Evolutionary conservation across 163 green algal genomes (phyloP), one percentile per base, ranked within the genome.

Genomic region (Picocystis sp.): DNA sequence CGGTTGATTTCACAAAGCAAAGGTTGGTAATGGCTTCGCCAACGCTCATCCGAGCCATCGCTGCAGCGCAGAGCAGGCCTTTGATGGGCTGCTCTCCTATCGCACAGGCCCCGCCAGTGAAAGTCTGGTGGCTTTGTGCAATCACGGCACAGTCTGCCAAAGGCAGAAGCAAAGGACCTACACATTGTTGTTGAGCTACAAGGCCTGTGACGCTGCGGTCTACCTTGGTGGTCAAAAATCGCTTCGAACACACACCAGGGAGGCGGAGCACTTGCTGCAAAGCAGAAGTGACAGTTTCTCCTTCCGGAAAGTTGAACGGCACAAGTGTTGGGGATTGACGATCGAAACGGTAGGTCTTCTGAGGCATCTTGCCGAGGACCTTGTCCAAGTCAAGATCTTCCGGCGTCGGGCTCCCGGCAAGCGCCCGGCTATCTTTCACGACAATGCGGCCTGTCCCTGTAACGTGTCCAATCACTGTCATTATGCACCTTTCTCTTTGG

Each of bases 221-320:
- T 14, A 93, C 89, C 75, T 98, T 98, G 64, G 80, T 93, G 56
- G 89, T 98, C 22, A 98, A 72, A 78, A 97, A 98, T 44, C 89
- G 77, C 71, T 98, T 98, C 50, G 76, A 92, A 73, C 81, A 81
- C 1, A 98, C 89, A 14, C 66, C 66, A 8, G 88, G 88, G 62
- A 96, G 71, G 10, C 76, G 61, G 55, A 98, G 73, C 62, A 98
- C 81, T 9, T 25, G 44, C 44, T 50, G 5, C 44, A 50, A 50
- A 25, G 44, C 44, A 9, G 44, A 24, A 24, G 5, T 9, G 44
- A 25, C 44, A 50, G 44, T 25, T 25, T 23, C 22, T 6, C 22
- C 44, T 12, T 23, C 21, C 5, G 44, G 44, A 33, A 50, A 25
- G 22, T 23, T 33, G 1, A 50, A 25, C 8, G 44, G 44, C 44